Evolutionary conservation across 2,329 filamentous ascomycete species (phyloP).

Genomic region (Calonectria crousiana): DNA sequence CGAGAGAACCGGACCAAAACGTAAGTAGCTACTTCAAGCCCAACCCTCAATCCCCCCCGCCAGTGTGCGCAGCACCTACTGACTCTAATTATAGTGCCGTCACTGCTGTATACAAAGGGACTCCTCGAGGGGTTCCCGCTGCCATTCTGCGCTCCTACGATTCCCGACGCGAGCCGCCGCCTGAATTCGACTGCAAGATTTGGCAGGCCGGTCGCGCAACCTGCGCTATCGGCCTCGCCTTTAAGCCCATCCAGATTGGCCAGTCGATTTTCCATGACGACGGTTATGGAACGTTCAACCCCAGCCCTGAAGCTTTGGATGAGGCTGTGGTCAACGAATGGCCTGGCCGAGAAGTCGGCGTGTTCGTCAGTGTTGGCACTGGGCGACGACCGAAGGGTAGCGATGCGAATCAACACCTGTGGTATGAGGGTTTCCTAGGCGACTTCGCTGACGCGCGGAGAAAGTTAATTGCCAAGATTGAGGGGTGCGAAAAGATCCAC

Average conservation of each 20-base stretch:
- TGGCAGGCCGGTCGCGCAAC: constrained; percentile 99
- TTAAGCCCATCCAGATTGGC: constrained; percentile 95
- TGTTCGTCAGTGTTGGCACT: constrained; percentile 95
- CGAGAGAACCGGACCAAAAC: constrained; percentile 90
- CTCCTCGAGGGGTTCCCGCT: constrained; percentile 74
- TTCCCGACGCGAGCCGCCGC: constrained; percentile 88
- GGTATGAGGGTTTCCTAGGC: constrained; percentile 95
- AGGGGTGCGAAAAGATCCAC: constrained; percentile 93
- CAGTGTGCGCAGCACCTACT: constrained; percentile 10
- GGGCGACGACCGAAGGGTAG: constrained; percentile 79
- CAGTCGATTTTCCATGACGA: constrained; percentile 96
- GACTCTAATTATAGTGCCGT: constrained; percentile 73
- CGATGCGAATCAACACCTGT: constrained; percentile 80
- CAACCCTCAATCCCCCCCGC: neutral
- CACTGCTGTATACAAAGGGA: constrained; percentile 91
- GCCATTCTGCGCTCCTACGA: constrained; percentile 93
- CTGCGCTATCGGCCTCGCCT: constrained; percentile 88
- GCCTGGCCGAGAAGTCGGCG: constrained; percentile 92
- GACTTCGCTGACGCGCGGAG: constrained; percentile 92
- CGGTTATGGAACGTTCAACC: constrained; percentile 92
- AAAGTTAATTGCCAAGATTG: constrained; percentile 89
- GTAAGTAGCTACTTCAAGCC: constrained; percentile 63
- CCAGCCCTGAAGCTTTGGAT: constrained; percentile 85
- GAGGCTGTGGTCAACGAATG: constrained; percentile 94
- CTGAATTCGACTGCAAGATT: constrained; percentile 93